phyloP scores from a whole-genome alignment of 352 stramenopile genomes.

The Blastocystis sp. region DNA sequence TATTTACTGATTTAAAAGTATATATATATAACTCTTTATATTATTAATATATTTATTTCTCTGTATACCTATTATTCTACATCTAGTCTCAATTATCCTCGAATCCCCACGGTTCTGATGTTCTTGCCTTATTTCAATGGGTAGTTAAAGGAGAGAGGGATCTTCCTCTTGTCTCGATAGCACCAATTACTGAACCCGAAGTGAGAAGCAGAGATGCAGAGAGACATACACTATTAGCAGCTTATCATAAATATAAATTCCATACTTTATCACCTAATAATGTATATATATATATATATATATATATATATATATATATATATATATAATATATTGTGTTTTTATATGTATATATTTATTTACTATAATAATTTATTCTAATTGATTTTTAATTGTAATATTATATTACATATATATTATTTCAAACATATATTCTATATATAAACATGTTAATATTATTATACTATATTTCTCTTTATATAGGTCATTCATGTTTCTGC shows the following conservation, averaged over 20 bases:
- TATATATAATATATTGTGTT: conserved; percentile 17
- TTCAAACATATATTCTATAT: too few species aligned
- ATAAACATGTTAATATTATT: too few species aligned
- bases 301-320: neutral
- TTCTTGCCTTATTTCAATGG: conserved; percentile 27
- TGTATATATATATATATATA: neutral
- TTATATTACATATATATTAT: too few species aligned
- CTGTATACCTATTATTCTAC: neutral
- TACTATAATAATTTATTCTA: too few species aligned
- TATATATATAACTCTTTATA: too few species aligned
- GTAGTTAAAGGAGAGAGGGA: conserved; percentile 33
- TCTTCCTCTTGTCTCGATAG: conserved; percentile 27
- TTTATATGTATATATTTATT: too few species aligned
- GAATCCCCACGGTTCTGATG: conserved; percentile 24
- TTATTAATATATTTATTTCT: too few species aligned
- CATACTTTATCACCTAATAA: neutral
- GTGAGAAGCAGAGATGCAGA: conserved; percentile 20
- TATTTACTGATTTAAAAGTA: conserved; percentile 10
- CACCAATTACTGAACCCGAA: conserved; percentile 7
- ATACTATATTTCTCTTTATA: too few species aligned
- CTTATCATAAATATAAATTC: conserved; percentile 32
- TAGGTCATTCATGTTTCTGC: too few species aligned
- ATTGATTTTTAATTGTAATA: too few species aligned
- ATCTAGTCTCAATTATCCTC: conserved; percentile 3
- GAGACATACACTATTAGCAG: conserved; percentile 23